A percentile compares a stretch with the other conserved stretches of the same genome.
Evolutionary conservation across 768 basidiomycete species (phyloP).

Genomic region (Rubroboletus satanas): DNA sequence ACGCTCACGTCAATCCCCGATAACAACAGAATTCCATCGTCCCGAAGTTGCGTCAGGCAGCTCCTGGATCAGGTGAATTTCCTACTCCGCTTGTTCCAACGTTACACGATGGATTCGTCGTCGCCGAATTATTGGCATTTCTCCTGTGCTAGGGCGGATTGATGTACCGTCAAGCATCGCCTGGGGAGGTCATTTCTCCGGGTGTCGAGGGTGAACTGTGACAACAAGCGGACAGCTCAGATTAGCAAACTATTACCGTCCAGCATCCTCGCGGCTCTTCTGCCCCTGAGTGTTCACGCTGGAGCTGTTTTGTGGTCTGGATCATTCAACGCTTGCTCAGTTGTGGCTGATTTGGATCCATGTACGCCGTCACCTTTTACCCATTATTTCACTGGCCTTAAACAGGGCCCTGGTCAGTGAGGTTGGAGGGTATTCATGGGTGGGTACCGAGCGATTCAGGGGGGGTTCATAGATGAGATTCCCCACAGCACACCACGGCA

Average conservation of each 20-base stretch:
- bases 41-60: neutral
- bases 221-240: neutral
- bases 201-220: no score
- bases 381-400: neutral
- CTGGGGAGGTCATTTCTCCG: no score
- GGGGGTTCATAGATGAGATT: neutral
- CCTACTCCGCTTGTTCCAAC: neutral
- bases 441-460: neutral
- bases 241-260: neutral
- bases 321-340: neutral
- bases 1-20: neutral
- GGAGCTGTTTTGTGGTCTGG: neutral
- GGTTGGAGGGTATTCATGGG: neutral
- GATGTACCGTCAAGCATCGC: neutral
- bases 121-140: neutral
- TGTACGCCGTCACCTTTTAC: neutral
- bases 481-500: neutral
- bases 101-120: neutral
- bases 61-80: neutral
- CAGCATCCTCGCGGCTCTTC: neutral
- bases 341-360: neutral
- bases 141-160: neutral
- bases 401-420: neutral
- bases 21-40: conserved; percentile 1
- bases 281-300: neutral